Base-by-base conservation (phyloP, 2,329 filamentous ascomycete species). In the Biscogniauxia mediterranea region DNA sequence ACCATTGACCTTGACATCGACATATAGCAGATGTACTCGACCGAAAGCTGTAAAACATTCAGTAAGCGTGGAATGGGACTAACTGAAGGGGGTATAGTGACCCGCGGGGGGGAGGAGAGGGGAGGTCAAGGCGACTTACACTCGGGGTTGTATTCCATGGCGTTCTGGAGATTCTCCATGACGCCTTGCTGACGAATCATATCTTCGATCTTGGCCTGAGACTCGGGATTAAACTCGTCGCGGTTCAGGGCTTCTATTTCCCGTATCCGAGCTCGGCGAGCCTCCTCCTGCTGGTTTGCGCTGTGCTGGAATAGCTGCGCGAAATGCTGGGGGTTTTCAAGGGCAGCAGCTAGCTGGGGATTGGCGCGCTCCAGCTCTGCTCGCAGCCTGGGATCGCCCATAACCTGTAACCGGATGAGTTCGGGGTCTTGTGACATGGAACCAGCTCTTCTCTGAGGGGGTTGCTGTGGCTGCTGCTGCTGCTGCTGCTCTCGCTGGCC, bases 91-190 rank as follows among this genome's bases (percentile, higher is more conserved):
- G 51, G 9, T 5, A 23, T 23, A 5, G 23, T 23, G 23, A 23
- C 23, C 23, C 5, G 23, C 32, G 49, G 59, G 55, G 1, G 23
- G 38, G 49, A 60, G 55, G 1, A 17, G 20, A 32, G 7, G 52
- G 38, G 11, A n/a, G 38, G 38, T n/a, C 38, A 46, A n/a, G 28
- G 60, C 49, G n/a, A 77, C 84, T 70, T 79, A 96, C 94, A 94
- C 85, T 98, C 95, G 0, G 95, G 95, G 71, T 96, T 97, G 77
- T 98, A 89, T 78, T 98, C 94, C 84, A 97, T 94, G 51, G 95
- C 95, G 77, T 93, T 95, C 73, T 98, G 93, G 62, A 98, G 77
- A 72, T 99, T 99, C 78, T 97, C 93, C 76, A 94, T 93, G 53
- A 99, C 94, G 17, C 89, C 85, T 78, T 98, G 91, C 77, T 97